These are phyloP conservation scores for Aspergillus caelatus DNA, from an alignment of 2,329 filamentous ascomycete genomes.

Conservation along the genomic window DNA sequence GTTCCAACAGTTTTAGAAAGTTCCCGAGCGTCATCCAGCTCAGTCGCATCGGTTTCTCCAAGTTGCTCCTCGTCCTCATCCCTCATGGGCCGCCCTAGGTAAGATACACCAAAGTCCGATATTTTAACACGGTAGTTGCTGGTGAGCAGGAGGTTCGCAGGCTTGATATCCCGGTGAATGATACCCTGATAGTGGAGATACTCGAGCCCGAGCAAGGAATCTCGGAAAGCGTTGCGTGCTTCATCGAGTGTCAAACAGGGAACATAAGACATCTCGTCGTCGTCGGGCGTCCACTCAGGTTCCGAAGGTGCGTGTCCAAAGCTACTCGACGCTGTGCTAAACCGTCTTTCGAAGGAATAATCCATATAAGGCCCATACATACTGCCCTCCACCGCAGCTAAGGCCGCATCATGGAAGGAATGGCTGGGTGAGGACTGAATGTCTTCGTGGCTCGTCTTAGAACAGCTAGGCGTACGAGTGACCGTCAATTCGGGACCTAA, in stretches of 20 bases:
- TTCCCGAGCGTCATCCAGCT: constrained; percentile 90
- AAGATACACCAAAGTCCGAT: constrained; percentile 97
- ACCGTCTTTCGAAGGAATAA: constrained; percentile 66
- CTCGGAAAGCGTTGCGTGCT: constrained; percentile 82
- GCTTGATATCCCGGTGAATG: constrained; percentile 83
- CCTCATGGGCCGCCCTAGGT: constrained; percentile 84
- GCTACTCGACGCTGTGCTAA: constrained; percentile 76
- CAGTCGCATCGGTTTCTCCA: constrained; percentile 80
- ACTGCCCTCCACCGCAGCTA: constrained; percentile 70
- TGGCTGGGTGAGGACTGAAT: constrained; percentile 58
- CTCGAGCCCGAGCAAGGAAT: constrained; percentile 89
- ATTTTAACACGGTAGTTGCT: constrained; percentile 89
- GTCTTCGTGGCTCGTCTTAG: constrained; percentile 48
- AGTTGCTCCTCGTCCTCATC: constrained; percentile 78
- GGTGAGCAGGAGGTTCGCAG: constrained; percentile 88
- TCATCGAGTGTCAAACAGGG: constrained; percentile 87
- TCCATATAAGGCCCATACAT: constrained; percentile 76
- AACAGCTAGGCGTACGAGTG: constrained; percentile 37
- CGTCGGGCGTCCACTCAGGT: constrained; percentile 50
- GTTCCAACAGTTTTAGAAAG: constrained; percentile 98
- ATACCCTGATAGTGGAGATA: constrained; percentile 89
- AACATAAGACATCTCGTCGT: constrained; percentile 89
- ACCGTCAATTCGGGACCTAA: constrained; percentile 32
- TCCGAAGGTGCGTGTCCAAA: constrained; percentile 48
- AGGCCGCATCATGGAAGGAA: constrained; percentile 44